Percentiles rank a stretch among this genome's conserved stretches.
Evolutionary conservation across 495 filamentous ascomycete species (phyloP).

Genomic region (Hypoxylon lienhwacheense): DNA sequence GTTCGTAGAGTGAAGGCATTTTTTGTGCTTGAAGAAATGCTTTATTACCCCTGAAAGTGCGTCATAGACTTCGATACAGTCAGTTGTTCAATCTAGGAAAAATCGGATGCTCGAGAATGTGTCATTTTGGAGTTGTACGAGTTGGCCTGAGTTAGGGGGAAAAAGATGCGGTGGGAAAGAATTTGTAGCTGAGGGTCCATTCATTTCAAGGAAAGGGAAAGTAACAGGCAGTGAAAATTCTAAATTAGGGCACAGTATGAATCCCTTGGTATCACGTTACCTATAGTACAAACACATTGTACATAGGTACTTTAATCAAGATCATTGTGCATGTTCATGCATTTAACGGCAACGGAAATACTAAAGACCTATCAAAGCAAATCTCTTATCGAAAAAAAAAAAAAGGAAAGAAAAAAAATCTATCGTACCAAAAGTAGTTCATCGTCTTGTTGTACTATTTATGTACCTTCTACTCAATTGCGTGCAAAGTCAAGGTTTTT

Average conservation of each 20-base stretch:
- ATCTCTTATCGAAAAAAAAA: slow-evolving; percentile 18
- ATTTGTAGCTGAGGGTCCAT: slow-evolving; percentile 9
- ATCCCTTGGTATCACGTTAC: background rate
- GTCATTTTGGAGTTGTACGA: slow-evolving; percentile 11
- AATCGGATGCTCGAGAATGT: background rate
- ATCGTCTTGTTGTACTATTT: background rate
- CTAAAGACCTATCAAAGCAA: slow-evolving; percentile 20
- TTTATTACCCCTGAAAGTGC: background rate
- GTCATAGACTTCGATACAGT: background rate
- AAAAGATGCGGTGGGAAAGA: slow-evolving; percentile 23
- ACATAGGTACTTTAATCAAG: background rate
- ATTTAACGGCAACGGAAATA: slow-evolving; percentile 19
- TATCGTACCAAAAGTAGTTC: slow-evolving; percentile 1
- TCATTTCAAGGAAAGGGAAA: slow-evolving; percentile 13
- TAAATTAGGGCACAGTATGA: slow-evolving; percentile 6
- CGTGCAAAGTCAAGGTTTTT: slow-evolving; percentile 17
- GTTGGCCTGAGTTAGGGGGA: slow-evolving; percentile 7
- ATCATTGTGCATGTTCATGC: background rate
- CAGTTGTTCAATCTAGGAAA: background rate
- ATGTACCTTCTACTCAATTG: too few relatives aligned
- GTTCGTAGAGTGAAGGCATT: slow-evolving; percentile 5
- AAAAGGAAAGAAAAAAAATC: slow-evolving; percentile 4
- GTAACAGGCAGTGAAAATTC: background rate
- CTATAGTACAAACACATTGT: too few relatives aligned
- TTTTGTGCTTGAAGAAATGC: background rate